A percentile compares a stretch with the other conserved stretches of the same genome.
Conservation (phyloP, 1,139 yeast species). For the Scheffersomyces titani region DNA sequence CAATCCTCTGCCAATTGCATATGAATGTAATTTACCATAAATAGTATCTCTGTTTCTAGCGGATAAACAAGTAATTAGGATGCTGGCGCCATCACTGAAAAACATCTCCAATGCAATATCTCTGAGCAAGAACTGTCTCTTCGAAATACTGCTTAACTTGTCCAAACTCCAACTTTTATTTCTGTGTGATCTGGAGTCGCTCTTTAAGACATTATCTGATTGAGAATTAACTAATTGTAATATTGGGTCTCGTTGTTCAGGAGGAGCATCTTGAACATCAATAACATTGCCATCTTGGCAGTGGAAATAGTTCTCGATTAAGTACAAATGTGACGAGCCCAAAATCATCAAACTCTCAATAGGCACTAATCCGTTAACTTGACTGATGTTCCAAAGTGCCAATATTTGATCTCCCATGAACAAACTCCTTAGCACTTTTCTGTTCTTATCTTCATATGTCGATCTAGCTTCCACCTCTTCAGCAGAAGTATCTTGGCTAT, state of each 20-base stretch:
- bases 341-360: slow-evolving; percentile 71
- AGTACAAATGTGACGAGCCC: slow-evolving; percentile 63
- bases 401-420: slow-evolving; percentile 70
- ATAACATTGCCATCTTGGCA: slow-evolving; percentile 61
- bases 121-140: slow-evolving; percentile 70
- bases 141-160: slow-evolving; percentile 62
- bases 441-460: slow-evolving; percentile 64
- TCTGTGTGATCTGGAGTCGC: slow-evolving; percentile 36
- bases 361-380: slow-evolving; percentile 71
- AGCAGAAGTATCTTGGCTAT: slow-evolving; percentile 17
- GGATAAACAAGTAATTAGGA: slow-evolving; percentile 58
- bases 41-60: slow-evolving; percentile 57
- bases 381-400: slow-evolving; percentile 74
- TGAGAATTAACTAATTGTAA: slow-evolving; percentile 55
- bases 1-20: slow-evolving; percentile 47
- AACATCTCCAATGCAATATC: slow-evolving; percentile 80
- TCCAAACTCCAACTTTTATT: slow-evolving; percentile 58
- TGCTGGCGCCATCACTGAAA: slow-evolving; percentile 70
- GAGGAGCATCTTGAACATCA: slow-evolving; percentile 67
- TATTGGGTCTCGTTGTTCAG: slow-evolving; percentile 62
- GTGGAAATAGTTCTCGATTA: slow-evolving; percentile 69
- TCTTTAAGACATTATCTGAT: slow-evolving; percentile 20
- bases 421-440: slow-evolving; percentile 69
- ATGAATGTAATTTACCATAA: slow-evolving; percentile 46
- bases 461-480: slow-evolving; percentile 29